phyloP scores from a whole-genome alignment of 192 early-diverging fungal genomes.

The Coemansia sp. region DNA sequence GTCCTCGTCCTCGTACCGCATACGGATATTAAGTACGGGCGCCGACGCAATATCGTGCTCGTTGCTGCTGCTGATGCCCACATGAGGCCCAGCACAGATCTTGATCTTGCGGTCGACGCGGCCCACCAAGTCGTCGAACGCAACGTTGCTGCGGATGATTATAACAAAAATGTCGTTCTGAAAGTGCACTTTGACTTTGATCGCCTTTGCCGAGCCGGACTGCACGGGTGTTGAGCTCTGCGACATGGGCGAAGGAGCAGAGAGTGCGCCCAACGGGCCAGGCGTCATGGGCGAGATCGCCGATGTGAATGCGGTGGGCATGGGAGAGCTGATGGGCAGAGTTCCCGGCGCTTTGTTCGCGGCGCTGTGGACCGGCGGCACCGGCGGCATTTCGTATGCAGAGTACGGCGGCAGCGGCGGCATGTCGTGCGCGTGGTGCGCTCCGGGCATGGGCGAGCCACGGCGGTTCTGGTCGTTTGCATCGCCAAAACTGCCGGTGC shows the following conservation, averaged over 20 bases:
- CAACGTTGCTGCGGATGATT: conserved; percentile 74
- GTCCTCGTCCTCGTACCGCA: conserved; percentile 93
- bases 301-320: conserved; percentile 37
- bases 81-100: conserved; percentile 66
- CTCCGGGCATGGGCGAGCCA: conserved; percentile 40
- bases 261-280: not conserved
- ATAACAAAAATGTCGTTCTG: conserved; percentile 86
- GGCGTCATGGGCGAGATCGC: conserved; percentile 52
- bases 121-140: conserved; percentile 74
- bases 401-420: conserved; percentile 47
- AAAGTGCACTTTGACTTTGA: conserved; percentile 90
- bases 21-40: conserved; percentile 59
- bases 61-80: conserved; percentile 51
- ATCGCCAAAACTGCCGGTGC: conserved; percentile 39
- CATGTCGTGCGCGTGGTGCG: conserved; percentile 25
- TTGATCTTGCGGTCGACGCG: conserved; percentile 90
- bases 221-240: conserved; percentile 28
- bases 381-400: conserved; percentile 31
- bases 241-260: conserved; percentile 26
- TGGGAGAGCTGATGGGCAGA: conserved; percentile 25
- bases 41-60: conserved; percentile 44
- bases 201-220: conserved; percentile 36
- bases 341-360: conserved; percentile 28
- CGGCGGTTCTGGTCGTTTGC: conserved; percentile 13
- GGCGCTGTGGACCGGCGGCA: conserved; percentile 32